These are phyloP conservation scores for Bipolaris gigantea DNA, from an alignment of 2,329 filamentous ascomycete species.

Conservation along the genomic window DNA sequence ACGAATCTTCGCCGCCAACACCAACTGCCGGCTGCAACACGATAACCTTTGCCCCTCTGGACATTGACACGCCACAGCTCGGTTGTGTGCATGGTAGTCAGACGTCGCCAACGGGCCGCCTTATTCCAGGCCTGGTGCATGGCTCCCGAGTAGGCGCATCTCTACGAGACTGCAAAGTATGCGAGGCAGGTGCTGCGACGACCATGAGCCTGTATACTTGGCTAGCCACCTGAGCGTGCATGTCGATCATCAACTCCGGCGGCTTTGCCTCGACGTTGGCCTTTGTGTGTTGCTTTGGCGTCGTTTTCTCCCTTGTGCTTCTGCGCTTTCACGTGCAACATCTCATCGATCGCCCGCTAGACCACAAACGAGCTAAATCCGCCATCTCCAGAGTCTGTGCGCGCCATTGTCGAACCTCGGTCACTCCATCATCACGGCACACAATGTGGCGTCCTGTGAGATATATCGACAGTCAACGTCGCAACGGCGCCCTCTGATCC, in stretches of 20 bases:
- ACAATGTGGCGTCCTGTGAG: slow-evolving; percentile 6
- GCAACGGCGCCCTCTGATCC: not conserved
- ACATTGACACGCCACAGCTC: not conserved
- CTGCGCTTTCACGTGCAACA: slow-evolving; percentile 26
- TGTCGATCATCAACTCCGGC: not conserved
- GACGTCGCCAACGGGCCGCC: not conserved
- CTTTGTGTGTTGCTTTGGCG: not conserved
- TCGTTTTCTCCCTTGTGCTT: not conserved
- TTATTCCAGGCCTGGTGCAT: not conserved
- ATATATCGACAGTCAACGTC: not conserved
- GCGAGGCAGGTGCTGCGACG: not conserved
- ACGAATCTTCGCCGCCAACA: not conserved
- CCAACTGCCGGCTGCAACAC: slow-evolving; percentile 1
- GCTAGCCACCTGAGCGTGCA: not conserved
- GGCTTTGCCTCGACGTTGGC: not conserved
- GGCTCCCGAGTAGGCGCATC: not conserved
- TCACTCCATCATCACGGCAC: slow-evolving; percentile 21
- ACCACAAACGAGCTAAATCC: slow-evolving; percentile 12
- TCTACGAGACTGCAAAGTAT: not conserved
- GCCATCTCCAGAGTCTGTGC: slow-evolving; percentile 27
- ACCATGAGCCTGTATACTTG: not conserved
- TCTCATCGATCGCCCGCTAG: slow-evolving; percentile 21
- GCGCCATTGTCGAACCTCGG: slow-evolving; percentile 29
- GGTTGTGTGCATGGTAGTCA: not conserved
- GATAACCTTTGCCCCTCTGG: not conserved